Conservation (phyloP, 108 stramenopile species). For the Skeletonema costatum region DNA sequence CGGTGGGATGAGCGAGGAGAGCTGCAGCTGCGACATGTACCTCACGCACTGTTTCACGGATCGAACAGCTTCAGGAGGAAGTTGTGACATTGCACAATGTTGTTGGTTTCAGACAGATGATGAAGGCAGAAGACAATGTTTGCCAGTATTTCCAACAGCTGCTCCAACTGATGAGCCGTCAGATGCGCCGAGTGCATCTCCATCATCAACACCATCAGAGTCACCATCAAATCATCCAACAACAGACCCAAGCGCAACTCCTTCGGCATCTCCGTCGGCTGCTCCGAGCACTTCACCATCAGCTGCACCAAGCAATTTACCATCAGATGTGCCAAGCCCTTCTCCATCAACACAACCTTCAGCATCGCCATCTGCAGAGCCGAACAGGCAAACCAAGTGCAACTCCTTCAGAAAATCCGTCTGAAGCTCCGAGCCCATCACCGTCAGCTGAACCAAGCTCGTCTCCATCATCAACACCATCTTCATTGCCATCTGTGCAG, state of each 20-base stretch:
- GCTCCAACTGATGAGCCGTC: background rate
- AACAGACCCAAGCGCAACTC: background rate
- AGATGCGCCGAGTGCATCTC: background rate
- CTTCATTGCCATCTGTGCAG: background rate
- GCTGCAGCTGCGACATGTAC: background rate
- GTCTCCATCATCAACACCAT: background rate
- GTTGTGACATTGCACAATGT: constrained; percentile 1
- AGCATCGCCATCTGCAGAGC: background rate
- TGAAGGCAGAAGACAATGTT: background rate
- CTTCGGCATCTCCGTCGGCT: background rate
- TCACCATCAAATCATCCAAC: background rate
- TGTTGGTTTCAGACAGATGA: background rate
- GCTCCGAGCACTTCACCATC: background rate
- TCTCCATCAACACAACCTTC: background rate
- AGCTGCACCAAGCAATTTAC: background rate
- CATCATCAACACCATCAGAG: background rate
- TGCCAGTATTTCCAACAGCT: background rate
- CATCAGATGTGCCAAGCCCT: background rate
- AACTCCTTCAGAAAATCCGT: background rate
- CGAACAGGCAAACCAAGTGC: too few relatives aligned
- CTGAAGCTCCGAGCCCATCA: background rate
- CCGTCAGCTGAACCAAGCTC: background rate
- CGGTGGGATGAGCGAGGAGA: background rate
- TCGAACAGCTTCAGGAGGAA: background rate
- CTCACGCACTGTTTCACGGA: background rate